phyloP scores from a whole-genome alignment of 2,329 filamentous ascomycete genomes.

The Orbilia brochopaga region DNA sequence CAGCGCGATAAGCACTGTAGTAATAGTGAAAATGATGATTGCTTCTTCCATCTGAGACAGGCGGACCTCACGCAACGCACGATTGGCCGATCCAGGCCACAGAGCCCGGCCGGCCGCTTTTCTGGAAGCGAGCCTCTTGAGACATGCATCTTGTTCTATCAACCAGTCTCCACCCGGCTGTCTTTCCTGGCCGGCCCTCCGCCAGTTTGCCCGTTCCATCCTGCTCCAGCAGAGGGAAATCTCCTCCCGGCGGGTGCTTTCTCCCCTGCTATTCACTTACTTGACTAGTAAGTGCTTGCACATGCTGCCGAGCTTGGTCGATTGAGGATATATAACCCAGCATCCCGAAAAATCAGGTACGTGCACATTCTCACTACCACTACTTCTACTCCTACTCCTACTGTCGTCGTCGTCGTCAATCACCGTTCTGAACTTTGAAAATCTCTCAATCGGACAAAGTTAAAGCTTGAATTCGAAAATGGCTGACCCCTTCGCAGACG shows the following conservation, averaged over 20 bases:
- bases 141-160: neutral
- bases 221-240: no score
- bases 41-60: constrained; percentile 1
- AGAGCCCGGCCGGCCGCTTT: neutral
- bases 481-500: constrained; percentile 30
- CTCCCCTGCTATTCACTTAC: neutral
- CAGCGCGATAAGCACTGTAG: no score
- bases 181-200: neutral
- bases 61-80: neutral
- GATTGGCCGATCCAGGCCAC: neutral
- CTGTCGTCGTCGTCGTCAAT: no score
- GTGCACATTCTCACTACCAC: no score
- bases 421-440: no score
- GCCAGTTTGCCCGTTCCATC: constrained; percentile 6
- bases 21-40: no score
- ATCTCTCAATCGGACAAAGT: no score
- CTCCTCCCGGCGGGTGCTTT: constrained; percentile 1
- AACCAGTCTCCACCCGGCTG: neutral
- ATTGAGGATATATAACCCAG: constrained; percentile 18
- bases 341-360: no score
- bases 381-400: no score
- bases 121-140: neutral
- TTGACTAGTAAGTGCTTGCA: constrained; percentile 1
- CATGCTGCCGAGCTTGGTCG: constrained; percentile 37
- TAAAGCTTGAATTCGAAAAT: no score